A percentile compares a stretch with the other conserved stretches of the same genome.
These are phyloP conservation scores for Phytopythium montanum DNA, from an alignment of 352 stramenopile genomes.

Conservation along the genomic window DNA sequence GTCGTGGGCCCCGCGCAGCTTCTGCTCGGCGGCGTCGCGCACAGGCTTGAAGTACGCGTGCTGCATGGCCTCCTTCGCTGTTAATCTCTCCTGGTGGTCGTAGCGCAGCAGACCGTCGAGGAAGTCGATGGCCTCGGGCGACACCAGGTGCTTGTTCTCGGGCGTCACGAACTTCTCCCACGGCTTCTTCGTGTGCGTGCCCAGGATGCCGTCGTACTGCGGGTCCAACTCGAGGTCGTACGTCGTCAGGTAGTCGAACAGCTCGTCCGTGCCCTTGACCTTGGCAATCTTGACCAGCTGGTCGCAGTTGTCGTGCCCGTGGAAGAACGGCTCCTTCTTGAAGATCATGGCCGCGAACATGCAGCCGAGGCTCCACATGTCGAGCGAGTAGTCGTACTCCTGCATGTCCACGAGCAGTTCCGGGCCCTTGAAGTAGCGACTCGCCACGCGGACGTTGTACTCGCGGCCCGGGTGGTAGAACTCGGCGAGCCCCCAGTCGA, in stretches of 20 bases:
- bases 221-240: conserved; percentile 99
- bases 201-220: conserved; percentile 98
- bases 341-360: conserved; percentile 99
- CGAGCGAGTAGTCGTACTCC: conserved; percentile 99
- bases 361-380: conserved; percentile 99
- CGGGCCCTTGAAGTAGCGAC: conserved; percentile 99
- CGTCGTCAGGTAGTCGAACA: conserved; percentile 98
- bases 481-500: conserved; percentile 99
- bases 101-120: conserved; percentile 83
- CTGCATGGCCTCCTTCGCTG: conserved; percentile 97
- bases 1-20: conserved; percentile 50
- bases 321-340: conserved; percentile 99
- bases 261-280: conserved; percentile 96
- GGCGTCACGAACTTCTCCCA: conserved; percentile 99
- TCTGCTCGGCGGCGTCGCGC: conserved; percentile 69
- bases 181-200: conserved; percentile 96
- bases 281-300: conserved; percentile 99
- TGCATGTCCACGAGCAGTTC: conserved; percentile 99
- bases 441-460: conserved; percentile 99
- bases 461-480: conserved; percentile 98
- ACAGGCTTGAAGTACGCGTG: conserved; percentile 98
- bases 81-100: conserved; percentile 97
- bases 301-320: conserved; percentile 99
- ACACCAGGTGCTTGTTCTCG: conserved; percentile 98
- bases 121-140: conserved; percentile 96